Conservation (phyloP, 1,284 basidiomycete genomes). For the Pholiota adiposa region DNA sequence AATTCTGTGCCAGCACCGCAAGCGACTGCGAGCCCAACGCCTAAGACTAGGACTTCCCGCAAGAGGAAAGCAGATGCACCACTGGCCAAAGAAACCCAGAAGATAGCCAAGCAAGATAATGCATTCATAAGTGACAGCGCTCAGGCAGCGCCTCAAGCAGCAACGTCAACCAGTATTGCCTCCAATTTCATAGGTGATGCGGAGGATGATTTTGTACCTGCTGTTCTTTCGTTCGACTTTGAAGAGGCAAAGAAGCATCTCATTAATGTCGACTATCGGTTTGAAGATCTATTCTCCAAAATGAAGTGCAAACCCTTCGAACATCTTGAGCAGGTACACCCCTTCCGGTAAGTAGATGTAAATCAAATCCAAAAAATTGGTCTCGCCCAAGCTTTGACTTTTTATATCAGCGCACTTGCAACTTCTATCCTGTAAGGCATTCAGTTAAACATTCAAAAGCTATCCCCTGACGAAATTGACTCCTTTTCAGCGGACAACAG, state of each 20-base stretch:
- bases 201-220: constrained; percentile 51
- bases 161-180: not conserved
- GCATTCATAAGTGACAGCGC: constrained; percentile 52
- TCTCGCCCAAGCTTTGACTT: not conserved
- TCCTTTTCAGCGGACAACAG: constrained; percentile 86
- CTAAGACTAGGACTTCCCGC: constrained; percentile 7
- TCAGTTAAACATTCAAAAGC: not conserved
- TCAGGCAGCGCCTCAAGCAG: constrained; percentile 1
- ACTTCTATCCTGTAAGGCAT: constrained; percentile 64
- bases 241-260: constrained; percentile 78
- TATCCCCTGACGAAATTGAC: too few relatives aligned
- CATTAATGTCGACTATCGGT: constrained; percentile 69
- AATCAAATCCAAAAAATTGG: not conserved
- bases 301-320: constrained; percentile 79
- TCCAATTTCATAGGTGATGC: constrained; percentile 4
- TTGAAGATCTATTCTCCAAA: constrained; percentile 67
- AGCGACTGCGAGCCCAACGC: constrained; percentile 3
- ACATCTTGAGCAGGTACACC: constrained; percentile 70
- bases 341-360: constrained; percentile 61
- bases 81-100: constrained; percentile 10
- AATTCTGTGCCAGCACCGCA: not conserved
- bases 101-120: constrained; percentile 15
- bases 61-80: constrained; percentile 30
- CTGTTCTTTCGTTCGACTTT: constrained; percentile 75
- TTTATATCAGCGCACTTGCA: constrained; percentile 53